Conservation (phyloP, 176 grass and related monocot species). For the Musa beccarii region DNA sequence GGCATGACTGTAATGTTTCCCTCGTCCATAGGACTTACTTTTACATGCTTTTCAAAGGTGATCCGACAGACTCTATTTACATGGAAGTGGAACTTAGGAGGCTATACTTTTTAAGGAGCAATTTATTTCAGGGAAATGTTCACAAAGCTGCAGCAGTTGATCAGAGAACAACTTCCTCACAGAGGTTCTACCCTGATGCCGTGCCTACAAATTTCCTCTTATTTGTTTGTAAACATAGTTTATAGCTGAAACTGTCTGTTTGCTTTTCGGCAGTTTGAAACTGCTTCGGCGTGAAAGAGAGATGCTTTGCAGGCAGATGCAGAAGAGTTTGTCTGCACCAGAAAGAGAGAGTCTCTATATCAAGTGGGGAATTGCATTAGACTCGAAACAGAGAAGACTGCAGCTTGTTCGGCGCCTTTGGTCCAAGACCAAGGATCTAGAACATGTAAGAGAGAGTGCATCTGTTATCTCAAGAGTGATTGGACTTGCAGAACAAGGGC, state of each 20-base stretch:
- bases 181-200: slow-evolving; percentile 29
- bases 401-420: slow-evolving; percentile 61
- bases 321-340: slow-evolving; percentile 43
- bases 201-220: not conserved
- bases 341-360: slow-evolving; percentile 83
- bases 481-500: slow-evolving; percentile 66
- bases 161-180: slow-evolving; percentile 31
- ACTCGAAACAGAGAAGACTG: slow-evolving; percentile 64
- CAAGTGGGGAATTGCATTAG: slow-evolving; percentile 77
- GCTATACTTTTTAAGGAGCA: slow-evolving; percentile 60
- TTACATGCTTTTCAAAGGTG: slow-evolving; percentile 91
- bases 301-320: slow-evolving; percentile 88
- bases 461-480: slow-evolving; percentile 68
- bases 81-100: slow-evolving; percentile 94
- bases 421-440: slow-evolving; percentile 59
- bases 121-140: slow-evolving; percentile 36
- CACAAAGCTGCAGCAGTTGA: slow-evolving; percentile 29
- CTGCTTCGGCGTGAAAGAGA: slow-evolving; percentile 78
- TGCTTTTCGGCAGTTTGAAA: slow-evolving; percentile 34
- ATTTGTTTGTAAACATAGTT: not conserved
- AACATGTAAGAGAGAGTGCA: slow-evolving; percentile 87
- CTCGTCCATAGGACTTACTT: slow-evolving; percentile 87
- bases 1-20: slow-evolving; percentile 77
- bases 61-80: slow-evolving; percentile 85
- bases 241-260: not conserved